Evolutionary conservation across 345 rosid species (phyloP), one percentile per base, ranked within the genome.

Genomic region (Rhizophora mangle): DNA sequence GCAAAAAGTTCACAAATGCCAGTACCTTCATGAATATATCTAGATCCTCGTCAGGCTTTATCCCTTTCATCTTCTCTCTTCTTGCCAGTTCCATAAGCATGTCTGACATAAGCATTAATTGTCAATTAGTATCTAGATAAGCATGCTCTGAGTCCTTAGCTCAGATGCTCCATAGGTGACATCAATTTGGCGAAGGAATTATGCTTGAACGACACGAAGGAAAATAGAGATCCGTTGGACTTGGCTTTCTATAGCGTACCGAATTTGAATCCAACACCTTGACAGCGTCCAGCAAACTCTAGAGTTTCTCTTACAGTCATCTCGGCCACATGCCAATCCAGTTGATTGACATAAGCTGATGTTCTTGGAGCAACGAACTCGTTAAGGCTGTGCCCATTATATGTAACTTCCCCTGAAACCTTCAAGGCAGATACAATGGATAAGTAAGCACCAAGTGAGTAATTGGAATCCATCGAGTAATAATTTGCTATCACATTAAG

Each of bases 41-140:
- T 72, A 95, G 99, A 82, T 95, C 99, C 82, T 88, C 99, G 80
- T 95, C 96, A 63, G 99, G 97, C 74, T 89, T 89, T 69, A 95
- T 92, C 69, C 96, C 96, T 24, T 93, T 88, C 62, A 84, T 72
- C 84, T 95, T 95, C 75, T 95, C 99, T 66, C 97, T 89, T 76
- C 99, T 85, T 67, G 96, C 86, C 72, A 95, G 89, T 78, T 95
- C 99, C 83, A 78, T 43, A 56, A 95, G 87, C 99, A 95, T 95
- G 80, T 95, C 99, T 95, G 79, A 67, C 60, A 63, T 67, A 70
- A 58, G 53, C 52, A 58, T 73, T 43, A 43, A 43, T 32, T 47
- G 58, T 32, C 36, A 51, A 62, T 83, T 74, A 85, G 75, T 65
- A 68, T 58, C 32, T 19, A 43, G 63, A 49, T 26, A 64, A 65